Percentiles rank a stretch among this genome's conserved stretches.
Evolutionary conservation across 208 protist genomes (phyloP).

Genomic region (Leishmania turanica): DNA sequence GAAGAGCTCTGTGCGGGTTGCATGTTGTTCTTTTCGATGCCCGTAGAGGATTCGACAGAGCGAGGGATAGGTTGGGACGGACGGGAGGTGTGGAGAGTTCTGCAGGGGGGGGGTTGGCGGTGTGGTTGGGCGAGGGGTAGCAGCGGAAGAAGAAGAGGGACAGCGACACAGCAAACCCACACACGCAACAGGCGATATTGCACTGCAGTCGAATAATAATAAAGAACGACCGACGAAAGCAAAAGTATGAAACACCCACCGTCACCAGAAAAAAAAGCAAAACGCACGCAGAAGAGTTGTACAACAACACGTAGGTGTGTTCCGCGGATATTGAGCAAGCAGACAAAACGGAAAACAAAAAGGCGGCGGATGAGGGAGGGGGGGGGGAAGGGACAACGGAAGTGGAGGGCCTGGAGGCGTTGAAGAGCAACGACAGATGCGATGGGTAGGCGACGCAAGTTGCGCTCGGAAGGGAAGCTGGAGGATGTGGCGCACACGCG

Average conservation of each 20-base stretch:
- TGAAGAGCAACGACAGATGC: not conserved
- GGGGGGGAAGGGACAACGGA: not conserved
- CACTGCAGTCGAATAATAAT: not conserved
- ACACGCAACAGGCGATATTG: slow-evolving; percentile 1
- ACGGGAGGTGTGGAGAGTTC: not conserved
- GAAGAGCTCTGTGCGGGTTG: not conserved
- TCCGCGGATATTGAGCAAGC: not conserved
- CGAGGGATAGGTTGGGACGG: not conserved
- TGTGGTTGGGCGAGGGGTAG: not conserved
- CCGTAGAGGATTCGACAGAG: not conserved
- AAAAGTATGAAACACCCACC: not conserved
- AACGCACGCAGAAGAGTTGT: not conserved
- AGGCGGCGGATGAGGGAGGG: not conserved
- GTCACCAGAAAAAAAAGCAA: not conserved
- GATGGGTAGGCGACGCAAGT: not conserved
- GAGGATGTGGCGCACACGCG: not conserved
- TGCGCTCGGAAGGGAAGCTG: not conserved
- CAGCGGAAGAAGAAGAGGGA: not conserved
- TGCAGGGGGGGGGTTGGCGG: not conserved
- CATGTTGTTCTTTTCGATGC: not conserved
- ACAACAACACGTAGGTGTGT: not conserved
- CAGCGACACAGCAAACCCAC: not conserved
- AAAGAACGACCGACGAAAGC: not conserved
- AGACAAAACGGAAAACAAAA: not conserved
- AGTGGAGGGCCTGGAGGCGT: not conserved